These are phyloP conservation scores for Aegilops bicornis DNA, from an alignment of 176 grass and related monocot species.

Conservation along the genomic window DNA sequence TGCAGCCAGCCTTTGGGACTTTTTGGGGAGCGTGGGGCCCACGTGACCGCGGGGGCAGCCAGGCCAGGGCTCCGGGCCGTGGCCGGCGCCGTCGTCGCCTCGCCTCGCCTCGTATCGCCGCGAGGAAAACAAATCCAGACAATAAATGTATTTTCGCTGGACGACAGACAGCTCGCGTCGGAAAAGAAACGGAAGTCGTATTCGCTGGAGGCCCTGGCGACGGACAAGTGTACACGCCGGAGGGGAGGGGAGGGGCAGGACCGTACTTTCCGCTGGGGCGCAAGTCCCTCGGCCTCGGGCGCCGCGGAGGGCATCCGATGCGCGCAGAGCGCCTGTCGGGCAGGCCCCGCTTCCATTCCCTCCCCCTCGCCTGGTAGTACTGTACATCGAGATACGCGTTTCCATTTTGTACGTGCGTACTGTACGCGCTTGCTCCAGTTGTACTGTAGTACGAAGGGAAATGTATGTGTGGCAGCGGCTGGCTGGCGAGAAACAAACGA, in stretches of 20 bases:
- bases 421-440: too few species aligned
- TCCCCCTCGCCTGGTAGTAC: not conserved
- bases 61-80: not conserved
- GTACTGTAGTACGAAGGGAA: too few species aligned
- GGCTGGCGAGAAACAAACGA: too few species aligned
- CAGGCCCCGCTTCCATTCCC: slow-evolving; percentile 25
- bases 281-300: not conserved
- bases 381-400: not conserved
- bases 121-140: not conserved
- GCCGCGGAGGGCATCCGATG: slow-evolving; percentile 44
- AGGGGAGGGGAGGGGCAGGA: not conserved
- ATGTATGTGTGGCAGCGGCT: too few species aligned
- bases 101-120: not conserved
- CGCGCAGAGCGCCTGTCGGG: slow-evolving; percentile 23
- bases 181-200: not conserved
- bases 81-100: not conserved
- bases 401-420: too few species aligned
- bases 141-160: not conserved
- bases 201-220: not conserved
- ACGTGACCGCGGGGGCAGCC: not conserved
- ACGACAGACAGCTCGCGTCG: too few species aligned
- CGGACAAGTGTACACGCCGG: not conserved
- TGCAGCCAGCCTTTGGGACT: not conserved
- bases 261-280: not conserved
- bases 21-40: not conserved